Conservation (phyloP, 139 green algal genomes). For the Micractinium sp. region DNA sequence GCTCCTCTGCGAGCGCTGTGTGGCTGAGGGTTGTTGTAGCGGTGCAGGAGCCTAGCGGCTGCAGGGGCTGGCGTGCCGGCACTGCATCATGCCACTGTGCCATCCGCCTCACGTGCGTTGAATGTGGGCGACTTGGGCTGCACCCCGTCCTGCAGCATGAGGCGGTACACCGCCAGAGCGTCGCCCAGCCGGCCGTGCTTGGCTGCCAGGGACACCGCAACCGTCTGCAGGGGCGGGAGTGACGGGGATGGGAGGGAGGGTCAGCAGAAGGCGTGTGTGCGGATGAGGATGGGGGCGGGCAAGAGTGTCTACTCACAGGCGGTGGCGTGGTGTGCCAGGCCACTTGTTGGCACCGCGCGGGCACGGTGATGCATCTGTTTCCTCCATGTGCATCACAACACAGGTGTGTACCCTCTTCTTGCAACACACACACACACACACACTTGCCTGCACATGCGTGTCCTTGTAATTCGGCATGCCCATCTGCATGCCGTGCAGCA, state of each 20-base stretch:
- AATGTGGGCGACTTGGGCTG: constrained; percentile 25
- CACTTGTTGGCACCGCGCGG: too few species aligned
- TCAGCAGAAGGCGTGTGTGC: neutral
- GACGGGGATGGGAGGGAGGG: too few species aligned
- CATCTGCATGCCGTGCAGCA: constrained; percentile 33
- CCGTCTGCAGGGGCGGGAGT: neutral
- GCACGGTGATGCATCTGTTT: too few species aligned
- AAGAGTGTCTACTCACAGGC: neutral
- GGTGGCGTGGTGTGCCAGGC: neutral
- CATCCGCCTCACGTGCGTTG: constrained; percentile 28
- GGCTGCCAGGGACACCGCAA: neutral
- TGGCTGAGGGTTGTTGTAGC: too few species aligned
- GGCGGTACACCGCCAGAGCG: constrained; percentile 31
- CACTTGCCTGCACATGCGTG: constrained; percentile 1
- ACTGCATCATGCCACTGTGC: too few species aligned
- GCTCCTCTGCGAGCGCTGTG: too few species aligned
- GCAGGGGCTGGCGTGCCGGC: too few species aligned
- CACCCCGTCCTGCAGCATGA: constrained; percentile 39
- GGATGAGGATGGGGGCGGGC: neutral
- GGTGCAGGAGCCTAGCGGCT: too few species aligned
- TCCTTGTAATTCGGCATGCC: constrained; percentile 7
- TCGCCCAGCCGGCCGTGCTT: constrained; percentile 20
- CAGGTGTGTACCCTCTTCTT: too few species aligned
- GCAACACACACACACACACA: neutral
- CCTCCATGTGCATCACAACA: too few species aligned